phyloP scores from a whole-genome alignment of 164 flowering plant genomes.

The Platanus orientalis region DNA sequence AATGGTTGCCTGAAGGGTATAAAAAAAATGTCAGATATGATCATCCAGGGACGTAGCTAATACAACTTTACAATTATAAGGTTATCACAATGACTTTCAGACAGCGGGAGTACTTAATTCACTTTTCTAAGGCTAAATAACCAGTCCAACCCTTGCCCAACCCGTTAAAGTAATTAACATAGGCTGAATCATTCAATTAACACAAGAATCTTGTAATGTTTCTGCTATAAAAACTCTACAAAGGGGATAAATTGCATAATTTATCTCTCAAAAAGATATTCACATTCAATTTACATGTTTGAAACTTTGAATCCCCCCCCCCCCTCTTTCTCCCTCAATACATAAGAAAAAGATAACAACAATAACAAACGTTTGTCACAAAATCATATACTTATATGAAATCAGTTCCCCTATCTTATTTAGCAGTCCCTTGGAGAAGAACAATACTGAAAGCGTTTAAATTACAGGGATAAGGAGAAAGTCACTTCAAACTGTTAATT shows the following conservation, averaged over 20 bases:
- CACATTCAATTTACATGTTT: neutral
- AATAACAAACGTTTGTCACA: neutral
- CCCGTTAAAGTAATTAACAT: too few relatives aligned
- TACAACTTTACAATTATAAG: neutral
- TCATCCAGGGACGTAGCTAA: neutral
- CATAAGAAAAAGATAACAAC: too few relatives aligned
- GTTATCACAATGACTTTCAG: neutral
- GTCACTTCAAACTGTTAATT: too few relatives aligned
- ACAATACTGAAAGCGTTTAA: neutral
- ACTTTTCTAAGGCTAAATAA: too few relatives aligned
- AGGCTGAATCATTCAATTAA: neutral
- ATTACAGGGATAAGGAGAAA: neutral
- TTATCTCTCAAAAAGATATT: neutral
- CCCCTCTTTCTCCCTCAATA: too few relatives aligned
- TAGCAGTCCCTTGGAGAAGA: too few relatives aligned
- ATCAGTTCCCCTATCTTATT: neutral
- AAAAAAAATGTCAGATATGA: conserved; percentile 6
- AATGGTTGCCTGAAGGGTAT: conserved; percentile 32
- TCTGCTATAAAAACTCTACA: neutral
- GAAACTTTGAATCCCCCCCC: too few relatives aligned
- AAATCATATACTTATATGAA: neutral
- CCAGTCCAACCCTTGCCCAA: too few relatives aligned
- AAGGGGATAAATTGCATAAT: neutral
- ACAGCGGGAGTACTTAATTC: neutral
- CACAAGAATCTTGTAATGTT: too few relatives aligned